Percentiles rank a stretch among this genome's conserved stretches.
phyloP scores from a whole-genome alignment of 2,329 filamentous ascomycete species.

The Rhynchosporium graminicola region DNA sequence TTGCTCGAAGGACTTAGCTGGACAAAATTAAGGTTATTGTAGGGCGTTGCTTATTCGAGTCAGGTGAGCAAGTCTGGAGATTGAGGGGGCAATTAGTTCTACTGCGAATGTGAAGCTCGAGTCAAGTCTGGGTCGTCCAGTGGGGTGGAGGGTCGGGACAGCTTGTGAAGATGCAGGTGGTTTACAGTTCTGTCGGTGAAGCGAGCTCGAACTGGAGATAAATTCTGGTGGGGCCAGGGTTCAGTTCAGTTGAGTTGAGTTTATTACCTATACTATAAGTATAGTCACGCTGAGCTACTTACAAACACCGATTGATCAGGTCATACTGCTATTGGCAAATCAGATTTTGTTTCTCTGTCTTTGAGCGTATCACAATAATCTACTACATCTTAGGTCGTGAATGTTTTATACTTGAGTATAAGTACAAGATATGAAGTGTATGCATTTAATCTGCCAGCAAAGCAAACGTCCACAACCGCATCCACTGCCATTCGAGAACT shows the following conservation, averaged over 20 bases:
- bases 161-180: background rate
- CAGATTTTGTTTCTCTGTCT: background rate
- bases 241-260: background rate
- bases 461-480: slow-evolving; percentile 7
- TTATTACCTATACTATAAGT: too few relatives aligned
- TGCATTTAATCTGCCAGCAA: slow-evolving; percentile 19
- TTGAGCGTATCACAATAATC: background rate
- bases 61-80: slow-evolving; percentile 15
- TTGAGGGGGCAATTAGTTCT: slow-evolving; percentile 13
- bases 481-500: background rate
- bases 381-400: background rate
- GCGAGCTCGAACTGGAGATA: slow-evolving; percentile 11
- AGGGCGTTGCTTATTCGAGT: slow-evolving; percentile 17
- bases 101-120: slow-evolving; percentile 18
- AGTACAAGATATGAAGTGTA: too few relatives aligned
- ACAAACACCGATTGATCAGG: slow-evolving; percentile 4
- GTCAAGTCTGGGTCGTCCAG: slow-evolving; percentile 6
- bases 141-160: background rate
- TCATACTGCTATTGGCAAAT: slow-evolving; percentile 4
- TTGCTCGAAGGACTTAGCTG: slow-evolving; percentile 21
- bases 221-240: slow-evolving; percentile 7
- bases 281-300: background rate
- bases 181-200: slow-evolving; percentile 1
- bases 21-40: slow-evolving; percentile 1
- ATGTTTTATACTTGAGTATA: background rate